Conservation (phyloP, 2,329 filamentous ascomycete species). For the Penicillium hordei region DNA sequence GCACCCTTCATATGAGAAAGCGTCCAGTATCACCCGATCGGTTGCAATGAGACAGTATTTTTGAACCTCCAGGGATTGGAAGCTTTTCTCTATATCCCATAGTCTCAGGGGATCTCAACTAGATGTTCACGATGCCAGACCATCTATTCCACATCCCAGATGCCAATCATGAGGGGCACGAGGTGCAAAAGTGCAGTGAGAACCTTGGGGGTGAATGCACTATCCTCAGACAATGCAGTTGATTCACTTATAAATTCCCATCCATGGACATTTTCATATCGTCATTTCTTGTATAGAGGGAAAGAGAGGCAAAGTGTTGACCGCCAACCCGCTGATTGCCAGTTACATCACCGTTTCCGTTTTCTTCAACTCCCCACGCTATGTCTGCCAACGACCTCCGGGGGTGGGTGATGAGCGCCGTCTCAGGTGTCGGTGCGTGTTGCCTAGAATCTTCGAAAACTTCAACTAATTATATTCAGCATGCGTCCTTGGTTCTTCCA, state of each 20-base stretch:
- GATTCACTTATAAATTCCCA: neutral
- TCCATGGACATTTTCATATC: neutral
- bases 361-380: constrained; percentile 18
- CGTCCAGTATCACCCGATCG: neutral
- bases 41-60: neutral
- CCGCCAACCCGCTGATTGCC: constrained; percentile 13
- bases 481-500: constrained; percentile 69
- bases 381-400: constrained; percentile 74
- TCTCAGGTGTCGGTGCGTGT: constrained; percentile 71
- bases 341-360: constrained; percentile 27
- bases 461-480: constrained; percentile 34
- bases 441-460: neutral
- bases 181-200: constrained; percentile 3
- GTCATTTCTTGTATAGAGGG: neutral
- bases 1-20: neutral
- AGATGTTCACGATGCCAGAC: neutral
- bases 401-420: constrained; percentile 85
- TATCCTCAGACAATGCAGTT: neutral
- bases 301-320: constrained; percentile 13
- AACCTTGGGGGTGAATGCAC: constrained; percentile 17
- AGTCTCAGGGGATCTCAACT: neutral
- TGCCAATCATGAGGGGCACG: neutral
- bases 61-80: neutral
- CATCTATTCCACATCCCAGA: neutral
- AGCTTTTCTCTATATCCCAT: neutral